Conservation (phyloP, 768 basidiomycete species). For the Coprinopsis strossmayeri region DNA sequence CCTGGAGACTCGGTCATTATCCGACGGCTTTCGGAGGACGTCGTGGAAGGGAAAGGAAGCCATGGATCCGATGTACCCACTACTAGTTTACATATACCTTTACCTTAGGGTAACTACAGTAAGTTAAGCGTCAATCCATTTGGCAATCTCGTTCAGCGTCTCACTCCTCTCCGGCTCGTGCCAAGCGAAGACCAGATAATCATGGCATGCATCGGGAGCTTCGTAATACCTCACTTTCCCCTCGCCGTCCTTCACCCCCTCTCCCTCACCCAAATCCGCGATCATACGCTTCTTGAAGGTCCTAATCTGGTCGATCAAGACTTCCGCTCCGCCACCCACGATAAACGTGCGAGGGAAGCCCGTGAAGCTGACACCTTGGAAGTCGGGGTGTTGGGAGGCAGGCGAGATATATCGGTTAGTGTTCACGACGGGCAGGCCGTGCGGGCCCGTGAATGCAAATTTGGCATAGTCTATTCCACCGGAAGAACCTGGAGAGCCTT, state of each 20-base stretch:
- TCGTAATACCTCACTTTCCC: slow-evolving; percentile 43
- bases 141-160: slow-evolving; percentile 40
- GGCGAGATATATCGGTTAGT: slow-evolving; percentile 55
- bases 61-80: too few relatives aligned
- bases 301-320: slow-evolving; percentile 45
- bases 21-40: neutral
- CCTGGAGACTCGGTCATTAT: neutral
- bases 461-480: slow-evolving; percentile 25
- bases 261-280: slow-evolving; percentile 41
- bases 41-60: neutral
- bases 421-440: slow-evolving; percentile 38
- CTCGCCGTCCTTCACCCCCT: slow-evolving; percentile 28
- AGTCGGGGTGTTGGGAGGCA: slow-evolving; percentile 33
- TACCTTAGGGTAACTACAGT: too few relatives aligned
- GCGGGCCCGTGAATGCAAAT: slow-evolving; percentile 39
- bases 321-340: slow-evolving; percentile 49
- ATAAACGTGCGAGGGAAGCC: slow-evolving; percentile 60
- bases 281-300: slow-evolving; percentile 43
- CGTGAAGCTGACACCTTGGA: slow-evolving; percentile 32
- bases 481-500: neutral
- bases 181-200: slow-evolving; percentile 43
- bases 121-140: slow-evolving; percentile 31
- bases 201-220: slow-evolving; percentile 46
- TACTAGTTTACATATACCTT: too few relatives aligned
- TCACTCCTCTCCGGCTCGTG: slow-evolving; percentile 48